Evolutionary conservation across 1,139 yeast species (phyloP), one percentile per base, ranked within the genome.

Genomic region (Kodamaea arcana): DNA sequence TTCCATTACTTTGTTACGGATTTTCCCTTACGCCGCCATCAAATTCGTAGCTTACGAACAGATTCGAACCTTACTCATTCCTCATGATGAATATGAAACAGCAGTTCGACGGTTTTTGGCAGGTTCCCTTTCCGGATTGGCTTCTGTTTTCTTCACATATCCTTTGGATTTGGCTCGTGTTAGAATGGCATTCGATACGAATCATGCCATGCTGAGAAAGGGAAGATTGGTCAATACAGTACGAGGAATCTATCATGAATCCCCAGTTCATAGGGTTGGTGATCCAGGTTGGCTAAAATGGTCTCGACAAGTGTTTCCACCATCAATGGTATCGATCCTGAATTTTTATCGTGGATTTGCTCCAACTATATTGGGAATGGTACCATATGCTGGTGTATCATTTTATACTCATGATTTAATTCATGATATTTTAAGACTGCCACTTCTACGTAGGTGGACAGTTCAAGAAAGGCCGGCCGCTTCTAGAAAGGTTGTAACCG

Each of bases 31-130:
- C 56, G 97, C 98, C 3, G 95, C 97, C 12, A 85, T 92, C 52
- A 94, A 92, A 56, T 92, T 92, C 57, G 96, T 94, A n/a, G 90
- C 95, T 4, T 92, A 92, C 59, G 99, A 92, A 61, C 98, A 92
- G 58, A 78, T 90, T 34, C 63, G 99, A 42, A 71, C 85, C 11
- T 40, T 85, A 1, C 58, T 94, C 41, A 94, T 92, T 33, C 96
- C 96, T 1, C 66, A 72, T 35, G 81, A 77, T 39, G 62, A 63
- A 10, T 75, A 79, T 50, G 99, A 92, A 57, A 86, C 95, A 1
- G 86, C 84, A 2, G 64, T 75, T 21, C 72, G 97, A 48, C 67
- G 99, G 45, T 71, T 92, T 41, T 50, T 85, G 55, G 86, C 97
- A 2, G 99, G 99, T 2, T 85, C 96, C 10, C 65, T 92, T 12